A percentile compares a stretch with the other conserved stretches of the same genome.
Evolutionary conservation across 345 rosid species (phyloP).

Genomic region (Luvunga scandens): DNA sequence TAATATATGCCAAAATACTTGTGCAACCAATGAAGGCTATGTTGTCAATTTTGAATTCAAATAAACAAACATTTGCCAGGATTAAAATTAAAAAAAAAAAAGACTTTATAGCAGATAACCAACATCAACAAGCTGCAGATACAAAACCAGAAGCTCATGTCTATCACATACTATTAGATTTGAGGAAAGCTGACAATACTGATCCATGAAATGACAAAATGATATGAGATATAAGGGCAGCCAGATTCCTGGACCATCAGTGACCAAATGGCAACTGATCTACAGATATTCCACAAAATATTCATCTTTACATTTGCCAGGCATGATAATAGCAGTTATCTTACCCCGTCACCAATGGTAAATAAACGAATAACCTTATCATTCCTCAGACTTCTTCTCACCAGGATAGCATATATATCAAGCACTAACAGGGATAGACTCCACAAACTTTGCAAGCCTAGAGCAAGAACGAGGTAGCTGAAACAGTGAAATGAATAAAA

Average conservation of each 20-base stretch:
- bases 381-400: conserved; percentile 63
- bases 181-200: not conserved
- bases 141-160: not conserved
- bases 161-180: not conserved
- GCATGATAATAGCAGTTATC: conserved; percentile 14
- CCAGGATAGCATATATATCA: conserved; percentile 65
- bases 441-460: conserved; percentile 73
- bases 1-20: not conserved
- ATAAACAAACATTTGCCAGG: not conserved
- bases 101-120: not conserved
- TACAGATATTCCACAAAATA: not conserved
- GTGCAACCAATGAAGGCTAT: not conserved
- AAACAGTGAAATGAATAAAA: conserved; percentile 22
- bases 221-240: not conserved
- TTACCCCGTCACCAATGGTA: conserved; percentile 83
- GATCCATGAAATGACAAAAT: conserved; percentile 1
- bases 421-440: conserved; percentile 60
- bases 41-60: not conserved
- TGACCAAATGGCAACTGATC: not conserved
- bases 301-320: not conserved
- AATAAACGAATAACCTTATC: conserved; percentile 41
- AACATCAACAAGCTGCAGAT: not conserved
- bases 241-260: not conserved
- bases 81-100: not conserved
- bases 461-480: conserved; percentile 74